Percentiles rank a stretch among this genome's conserved stretches.
Conservation (phyloP, 75 land plant genomes). For the Chamaecyparis obtusa region DNA sequence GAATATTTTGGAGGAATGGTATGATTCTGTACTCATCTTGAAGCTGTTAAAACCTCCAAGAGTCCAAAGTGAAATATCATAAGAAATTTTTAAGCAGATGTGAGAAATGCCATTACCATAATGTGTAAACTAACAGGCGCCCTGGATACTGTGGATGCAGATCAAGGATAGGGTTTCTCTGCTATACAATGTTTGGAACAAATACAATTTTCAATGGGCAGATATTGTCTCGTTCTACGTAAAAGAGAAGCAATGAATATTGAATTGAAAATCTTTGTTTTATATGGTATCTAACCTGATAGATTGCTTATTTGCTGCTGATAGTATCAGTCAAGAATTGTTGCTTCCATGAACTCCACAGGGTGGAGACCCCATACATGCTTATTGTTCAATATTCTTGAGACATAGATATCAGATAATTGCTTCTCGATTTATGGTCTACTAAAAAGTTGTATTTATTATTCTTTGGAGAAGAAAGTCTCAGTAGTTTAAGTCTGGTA, state of each 20-base stretch:
- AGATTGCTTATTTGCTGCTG: not conserved
- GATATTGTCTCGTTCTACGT: too few species aligned
- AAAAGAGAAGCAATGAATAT: not conserved
- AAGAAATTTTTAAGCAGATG: too few species aligned
- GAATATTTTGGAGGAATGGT: too few species aligned
- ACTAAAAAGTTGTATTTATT: not conserved
- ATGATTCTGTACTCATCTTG: too few species aligned
- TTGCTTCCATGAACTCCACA: not conserved
- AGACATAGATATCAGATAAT: not conserved
- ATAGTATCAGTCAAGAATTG: not conserved
- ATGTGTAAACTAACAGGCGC: too few species aligned
- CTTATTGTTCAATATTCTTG: not conserved
- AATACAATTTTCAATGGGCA: too few species aligned
- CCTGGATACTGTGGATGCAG: too few species aligned
- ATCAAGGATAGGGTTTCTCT: too few species aligned
- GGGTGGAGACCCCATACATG: not conserved
- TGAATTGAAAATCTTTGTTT: not conserved
- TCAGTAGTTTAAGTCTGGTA: not conserved
- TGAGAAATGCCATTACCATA: too few species aligned
- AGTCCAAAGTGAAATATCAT: too few species aligned
- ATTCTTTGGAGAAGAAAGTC: not conserved
- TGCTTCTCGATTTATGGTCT: not conserved
- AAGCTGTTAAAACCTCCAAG: too few species aligned
- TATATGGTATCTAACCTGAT: not conserved
- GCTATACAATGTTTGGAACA: too few species aligned